These are phyloP conservation scores for Lactarius vividus DNA, from an alignment of 768 basidiomycete genomes.

Conservation along the genomic window DNA sequence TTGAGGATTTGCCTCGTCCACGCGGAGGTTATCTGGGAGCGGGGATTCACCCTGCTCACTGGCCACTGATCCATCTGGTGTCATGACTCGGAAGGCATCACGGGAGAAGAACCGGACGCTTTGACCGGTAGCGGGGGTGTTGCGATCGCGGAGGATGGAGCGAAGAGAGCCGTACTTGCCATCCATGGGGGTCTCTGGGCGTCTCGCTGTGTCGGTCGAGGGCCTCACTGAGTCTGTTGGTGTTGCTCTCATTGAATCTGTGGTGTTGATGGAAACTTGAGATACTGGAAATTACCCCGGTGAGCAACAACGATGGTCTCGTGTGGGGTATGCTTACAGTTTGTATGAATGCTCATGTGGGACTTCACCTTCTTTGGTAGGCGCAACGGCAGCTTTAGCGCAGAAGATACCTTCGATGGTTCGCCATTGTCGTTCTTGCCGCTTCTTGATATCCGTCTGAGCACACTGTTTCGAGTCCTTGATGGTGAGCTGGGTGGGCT, in stretches of 20 bases:
- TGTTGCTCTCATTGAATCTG: constrained; percentile 31
- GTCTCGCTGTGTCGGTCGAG: constrained; percentile 29
- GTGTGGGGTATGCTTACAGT: constrained; percentile 11
- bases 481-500: constrained; percentile 27
- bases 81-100: constrained; percentile 63
- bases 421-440: constrained; percentile 20
- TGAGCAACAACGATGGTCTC: background rate
- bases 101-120: constrained; percentile 77
- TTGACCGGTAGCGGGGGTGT: constrained; percentile 74
- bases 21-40: constrained; percentile 33
- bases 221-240: constrained; percentile 32
- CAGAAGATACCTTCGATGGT: constrained; percentile 22
- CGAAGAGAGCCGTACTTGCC: constrained; percentile 53
- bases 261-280: constrained; percentile 29
- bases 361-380: constrained; percentile 29
- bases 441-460: constrained; percentile 27
- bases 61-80: constrained; percentile 57
- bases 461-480: constrained; percentile 23
- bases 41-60: constrained; percentile 35
- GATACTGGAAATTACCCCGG: constrained; percentile 6
- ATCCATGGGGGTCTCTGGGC: constrained; percentile 36
- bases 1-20: constrained; percentile 33
- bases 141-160: constrained; percentile 68
- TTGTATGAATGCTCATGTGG: constrained; percentile 23
- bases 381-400: constrained; percentile 22